Evolutionary conservation across 2,329 filamentous ascomycete species (phyloP), one percentile per base, ranked within the genome.

Genomic region (Cryphonectria radicalis): DNA sequence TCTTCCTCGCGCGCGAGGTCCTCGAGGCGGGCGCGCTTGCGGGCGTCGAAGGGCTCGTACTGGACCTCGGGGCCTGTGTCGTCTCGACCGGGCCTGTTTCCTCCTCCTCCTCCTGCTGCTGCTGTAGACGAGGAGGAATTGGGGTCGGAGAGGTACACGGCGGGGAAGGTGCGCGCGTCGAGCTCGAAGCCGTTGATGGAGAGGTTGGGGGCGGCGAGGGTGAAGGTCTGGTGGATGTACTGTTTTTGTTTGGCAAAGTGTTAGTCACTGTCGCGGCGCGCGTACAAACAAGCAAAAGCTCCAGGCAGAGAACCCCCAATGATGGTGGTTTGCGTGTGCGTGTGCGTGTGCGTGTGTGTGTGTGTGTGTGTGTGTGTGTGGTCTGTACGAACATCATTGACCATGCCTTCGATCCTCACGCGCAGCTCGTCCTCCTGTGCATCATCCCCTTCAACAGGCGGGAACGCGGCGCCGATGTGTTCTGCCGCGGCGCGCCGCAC

Each of bases 381-480:
- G 57, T 14, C 50, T 43, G 37, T 57, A 75, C 77, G 42, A 78
- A 91, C 89, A 77, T 89, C 85, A 69, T 88, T 83, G 17, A 91
- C 87, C 2, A 90, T 83, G 73, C 83, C 80, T 76, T 91, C 89
- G 32, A 92, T 90, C 66, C 85, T 82, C 73, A 83, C 83, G 69
- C 89, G 84, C 76, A 91, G 79, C 73, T 87, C 86, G 77, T 91
- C 89, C 71, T 87, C 86, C 28, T 81, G 82, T 17, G 78, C 66
- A 14, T 78, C 78, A 35, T 71, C 80, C 71, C 79, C 84, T 59
- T 89, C 88, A 43, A 90, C 86, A 0, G 89, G 88, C 35, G 92
- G 92, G 70, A 95, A 89, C 66, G 89, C 89, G 75, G 88, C 86
- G 79, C 90, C 85, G 72, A 95, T 87, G 78, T 90, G 91, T 76